Evolutionary conservation across 768 basidiomycete genomes (phyloP).

Genomic region (Holtermannia corniformis): DNA sequence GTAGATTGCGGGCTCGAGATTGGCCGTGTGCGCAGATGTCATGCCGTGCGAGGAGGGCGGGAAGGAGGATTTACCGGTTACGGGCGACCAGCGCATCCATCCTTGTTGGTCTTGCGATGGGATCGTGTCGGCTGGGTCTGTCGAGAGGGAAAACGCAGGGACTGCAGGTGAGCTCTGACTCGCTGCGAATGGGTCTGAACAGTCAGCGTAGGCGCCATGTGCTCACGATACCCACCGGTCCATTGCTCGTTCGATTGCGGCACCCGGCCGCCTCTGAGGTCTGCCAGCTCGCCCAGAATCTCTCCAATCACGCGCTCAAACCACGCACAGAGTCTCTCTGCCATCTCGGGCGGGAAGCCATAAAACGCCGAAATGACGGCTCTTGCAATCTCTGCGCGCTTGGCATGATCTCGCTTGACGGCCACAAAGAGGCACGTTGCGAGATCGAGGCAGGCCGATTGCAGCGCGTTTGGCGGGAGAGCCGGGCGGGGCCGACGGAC

Average conservation of each 20-base stretch:
- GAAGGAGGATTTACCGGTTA: conserved; percentile 8
- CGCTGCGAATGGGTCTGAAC: conserved; percentile 2
- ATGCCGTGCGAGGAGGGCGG: conserved; percentile 7
- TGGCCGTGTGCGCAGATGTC: conserved; percentile 52
- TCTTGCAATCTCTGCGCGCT: conserved; percentile 55
- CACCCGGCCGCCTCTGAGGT: conserved; percentile 12
- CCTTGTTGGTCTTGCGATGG: conserved; percentile 6
- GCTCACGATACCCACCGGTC: conserved; percentile 7
- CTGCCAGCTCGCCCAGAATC: conserved; percentile 42
- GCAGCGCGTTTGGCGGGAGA: conserved; percentile 66
- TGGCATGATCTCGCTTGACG: conserved; percentile 49
- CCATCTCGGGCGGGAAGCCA: conserved; percentile 58
- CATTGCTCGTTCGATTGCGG: conserved; percentile 9
- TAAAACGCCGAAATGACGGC: conserved; percentile 66
- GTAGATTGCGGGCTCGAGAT: conserved; percentile 52
- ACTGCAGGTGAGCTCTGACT: conserved; percentile 2
- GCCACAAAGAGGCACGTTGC: conserved; percentile 56
- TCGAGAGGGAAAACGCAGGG: conserved; percentile 48
- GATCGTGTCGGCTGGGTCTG: conserved; percentile 52
- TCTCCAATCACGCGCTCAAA: conserved; percentile 58
- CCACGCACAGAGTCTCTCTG: conserved; percentile 55
- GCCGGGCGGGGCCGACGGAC: conserved; percentile 53
- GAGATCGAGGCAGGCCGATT: conserved; percentile 60
- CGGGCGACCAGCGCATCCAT: conserved; percentile 28
- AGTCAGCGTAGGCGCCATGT: conserved; percentile 1